phyloP scores from a whole-genome alignment of 441 rosid genomes.

The Croton laevigatus region DNA sequence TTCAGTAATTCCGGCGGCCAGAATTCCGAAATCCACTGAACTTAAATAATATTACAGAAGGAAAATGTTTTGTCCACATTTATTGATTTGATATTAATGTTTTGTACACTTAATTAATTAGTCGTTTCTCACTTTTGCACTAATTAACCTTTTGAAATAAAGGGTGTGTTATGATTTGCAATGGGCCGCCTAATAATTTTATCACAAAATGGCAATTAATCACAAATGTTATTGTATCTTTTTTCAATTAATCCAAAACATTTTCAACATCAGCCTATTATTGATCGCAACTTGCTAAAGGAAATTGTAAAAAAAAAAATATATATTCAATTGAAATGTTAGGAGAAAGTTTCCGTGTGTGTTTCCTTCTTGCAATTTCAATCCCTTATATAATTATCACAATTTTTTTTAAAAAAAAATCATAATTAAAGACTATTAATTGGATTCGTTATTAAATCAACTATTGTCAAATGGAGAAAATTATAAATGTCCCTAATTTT shows the following conservation, averaged over 20 bases:
- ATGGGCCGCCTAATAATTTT: not conserved
- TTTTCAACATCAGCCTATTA: constrained; percentile 11
- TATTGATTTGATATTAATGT: no score
- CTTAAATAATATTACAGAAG: not conserved
- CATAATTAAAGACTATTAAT: no score
- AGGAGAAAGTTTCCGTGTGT: no score
- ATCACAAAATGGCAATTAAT: not conserved
- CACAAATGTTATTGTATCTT: not conserved
- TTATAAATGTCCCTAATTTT: no score
- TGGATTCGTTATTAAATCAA: no score
- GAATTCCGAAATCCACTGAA: constrained; percentile 19
- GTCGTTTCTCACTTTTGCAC: not conserved
- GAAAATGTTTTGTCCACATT: no score
- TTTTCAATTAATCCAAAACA: not conserved
- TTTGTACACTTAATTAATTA: no score
- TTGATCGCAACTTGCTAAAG: not conserved
- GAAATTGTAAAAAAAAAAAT: not conserved
- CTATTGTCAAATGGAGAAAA: no score
- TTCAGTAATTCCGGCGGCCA: not conserved
- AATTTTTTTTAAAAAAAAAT: no score
- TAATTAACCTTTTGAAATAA: not conserved
- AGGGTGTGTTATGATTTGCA: not conserved
- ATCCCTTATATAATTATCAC: no score
- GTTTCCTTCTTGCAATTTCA: no score
- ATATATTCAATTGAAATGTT: no score